Evolutionary conservation across 1,284 basidiomycete genomes (phyloP).

Genomic region (Ustilago bromivora): DNA sequence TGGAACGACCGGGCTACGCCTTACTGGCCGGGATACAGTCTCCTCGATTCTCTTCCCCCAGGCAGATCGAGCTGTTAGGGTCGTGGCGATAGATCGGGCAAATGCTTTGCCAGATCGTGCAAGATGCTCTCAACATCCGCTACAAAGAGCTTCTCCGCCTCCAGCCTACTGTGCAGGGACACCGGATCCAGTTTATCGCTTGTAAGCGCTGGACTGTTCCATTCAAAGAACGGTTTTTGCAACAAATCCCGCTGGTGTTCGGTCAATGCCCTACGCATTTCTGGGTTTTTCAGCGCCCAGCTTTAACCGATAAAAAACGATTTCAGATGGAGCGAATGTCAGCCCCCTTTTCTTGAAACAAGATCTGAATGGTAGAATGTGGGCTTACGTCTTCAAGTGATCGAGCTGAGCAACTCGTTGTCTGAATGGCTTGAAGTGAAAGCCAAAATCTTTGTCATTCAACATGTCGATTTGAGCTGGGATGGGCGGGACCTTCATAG

Average conservation of each 20-base stretch:
- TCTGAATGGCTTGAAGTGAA: background rate
- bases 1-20: no score
- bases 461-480: background rate
- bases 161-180: background rate
- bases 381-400: conserved; percentile 7
- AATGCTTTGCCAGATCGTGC: conserved; percentile 12
- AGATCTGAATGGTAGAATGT: background rate
- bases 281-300: conserved; percentile 9
- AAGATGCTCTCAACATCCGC: conserved; percentile 7
- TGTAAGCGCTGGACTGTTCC: conserved; percentile 6
- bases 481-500: background rate
- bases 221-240: conserved; percentile 12
- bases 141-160: background rate
- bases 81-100: conserved; percentile 12
- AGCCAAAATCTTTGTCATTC: background rate
- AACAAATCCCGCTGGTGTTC: conserved; percentile 6
- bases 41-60: no score
- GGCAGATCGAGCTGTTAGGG: background rate
- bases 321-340: background rate
- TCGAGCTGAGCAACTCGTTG: conserved; percentile 1
- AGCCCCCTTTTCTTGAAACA: background rate
- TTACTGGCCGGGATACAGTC: no score
- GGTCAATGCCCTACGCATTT: conserved; percentile 3
- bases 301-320: background rate
- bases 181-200: background rate